Evolutionary conservation across 805 yeast genomes (phyloP).

Genomic region (Ogataea saltuana): DNA sequence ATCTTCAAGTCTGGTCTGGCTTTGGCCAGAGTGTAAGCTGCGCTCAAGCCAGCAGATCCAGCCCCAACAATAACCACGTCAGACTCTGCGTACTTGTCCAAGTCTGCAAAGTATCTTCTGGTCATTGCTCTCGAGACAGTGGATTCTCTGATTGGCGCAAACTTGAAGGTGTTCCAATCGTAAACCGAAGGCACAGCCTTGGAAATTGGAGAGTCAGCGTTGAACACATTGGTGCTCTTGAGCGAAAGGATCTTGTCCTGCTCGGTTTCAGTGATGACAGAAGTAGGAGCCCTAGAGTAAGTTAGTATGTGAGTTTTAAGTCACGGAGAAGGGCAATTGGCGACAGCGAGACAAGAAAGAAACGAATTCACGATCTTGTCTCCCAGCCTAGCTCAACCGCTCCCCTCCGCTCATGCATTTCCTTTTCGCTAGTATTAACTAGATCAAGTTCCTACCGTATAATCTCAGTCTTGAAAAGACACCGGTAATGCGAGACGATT

Average conservation of each 20-base stretch:
- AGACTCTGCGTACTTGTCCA: slow-evolving; percentile 72
- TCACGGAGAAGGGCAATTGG: neutral
- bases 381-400: neutral
- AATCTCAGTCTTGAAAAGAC: slow-evolving; percentile 39
- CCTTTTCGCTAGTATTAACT: slow-evolving; percentile 45
- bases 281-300: slow-evolving; percentile 28
- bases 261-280: slow-evolving; percentile 18
- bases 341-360: neutral
- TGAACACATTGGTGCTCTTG: slow-evolving; percentile 27
- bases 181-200: slow-evolving; percentile 33
- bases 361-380: neutral
- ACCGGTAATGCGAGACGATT: slow-evolving; percentile 30
- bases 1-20: slow-evolving; percentile 75
- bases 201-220: slow-evolving; percentile 30
- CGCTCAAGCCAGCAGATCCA: slow-evolving; percentile 74
- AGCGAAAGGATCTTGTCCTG: slow-evolving; percentile 19
- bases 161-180: slow-evolving; percentile 69
- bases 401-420: slow-evolving; percentile 18
- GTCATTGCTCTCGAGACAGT: slow-evolving; percentile 84
- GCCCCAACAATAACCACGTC: slow-evolving; percentile 79
- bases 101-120: slow-evolving; percentile 65
- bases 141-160: slow-evolving; percentile 74
- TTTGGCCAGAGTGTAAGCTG: slow-evolving; percentile 72
- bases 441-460: slow-evolving; percentile 46
- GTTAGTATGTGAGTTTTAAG: slow-evolving; percentile 8